Conservation (phyloP, 306 rosid genomes). For the Begonia peltatifolia region DNA sequence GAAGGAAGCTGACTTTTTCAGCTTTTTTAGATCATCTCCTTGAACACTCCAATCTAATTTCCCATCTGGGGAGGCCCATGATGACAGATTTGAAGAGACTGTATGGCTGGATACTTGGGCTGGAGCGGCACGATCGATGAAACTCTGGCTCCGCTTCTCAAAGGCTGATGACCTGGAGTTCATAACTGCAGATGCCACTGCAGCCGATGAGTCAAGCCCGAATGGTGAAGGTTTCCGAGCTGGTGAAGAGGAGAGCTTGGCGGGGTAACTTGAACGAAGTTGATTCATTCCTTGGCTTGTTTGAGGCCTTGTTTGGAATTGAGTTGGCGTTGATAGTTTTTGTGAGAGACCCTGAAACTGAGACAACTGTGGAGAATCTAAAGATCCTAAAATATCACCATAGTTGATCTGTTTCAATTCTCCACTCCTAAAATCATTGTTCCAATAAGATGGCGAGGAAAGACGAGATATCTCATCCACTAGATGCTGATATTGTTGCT, state of each 20-base stretch:
- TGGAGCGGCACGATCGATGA: conserved; percentile 54
- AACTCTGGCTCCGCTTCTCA: conserved; percentile 82
- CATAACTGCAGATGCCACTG: conserved; percentile 79
- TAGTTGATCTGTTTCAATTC: conserved; percentile 71
- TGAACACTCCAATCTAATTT: conserved; percentile 75
- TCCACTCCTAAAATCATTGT: conserved; percentile 32
- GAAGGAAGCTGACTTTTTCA: conserved; percentile 77
- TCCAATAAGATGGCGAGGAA: conserved; percentile 58
- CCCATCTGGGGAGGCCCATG: conserved; percentile 65
- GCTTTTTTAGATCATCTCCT: conserved; percentile 70
- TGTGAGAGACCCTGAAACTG: conserved; percentile 8
- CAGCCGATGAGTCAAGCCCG: conserved; percentile 52
- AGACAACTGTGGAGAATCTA: conserved; percentile 42
- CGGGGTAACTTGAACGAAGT: conserved; percentile 68
- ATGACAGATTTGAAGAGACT: conserved; percentile 31
- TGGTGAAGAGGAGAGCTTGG: conserved; percentile 55
- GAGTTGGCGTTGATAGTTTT: conserved; percentile 7
- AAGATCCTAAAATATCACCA: conserved; percentile 53
- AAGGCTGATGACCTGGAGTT: conserved; percentile 73
- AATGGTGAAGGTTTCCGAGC: conserved; percentile 40
- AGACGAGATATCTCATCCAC: conserved; percentile 75
- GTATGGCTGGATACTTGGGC: conserved; percentile 29
- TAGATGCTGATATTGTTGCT: conserved; percentile 38
- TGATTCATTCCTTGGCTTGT: conserved; percentile 71
- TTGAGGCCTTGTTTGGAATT: conserved; percentile 43